Evolutionary conservation across 148 eudicot genomes (phyloP).

Genomic region (Dysphania ambrosioides): DNA sequence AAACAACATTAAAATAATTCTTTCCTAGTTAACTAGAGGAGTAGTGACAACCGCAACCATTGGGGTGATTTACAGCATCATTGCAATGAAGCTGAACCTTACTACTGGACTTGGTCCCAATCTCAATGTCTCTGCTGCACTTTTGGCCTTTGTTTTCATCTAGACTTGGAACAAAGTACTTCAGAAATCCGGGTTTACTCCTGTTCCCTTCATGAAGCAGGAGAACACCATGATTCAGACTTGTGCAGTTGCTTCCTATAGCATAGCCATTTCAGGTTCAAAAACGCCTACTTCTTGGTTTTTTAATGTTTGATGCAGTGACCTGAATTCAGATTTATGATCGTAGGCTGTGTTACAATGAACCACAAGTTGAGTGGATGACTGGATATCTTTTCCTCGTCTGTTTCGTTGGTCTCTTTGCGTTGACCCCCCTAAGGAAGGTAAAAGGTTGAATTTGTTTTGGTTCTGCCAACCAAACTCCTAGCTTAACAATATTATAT

Average conservation of each 20-base stretch:
- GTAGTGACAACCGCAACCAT: constrained; percentile 47
- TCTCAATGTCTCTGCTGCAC: constrained; percentile 78
- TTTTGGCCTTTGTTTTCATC: constrained; percentile 68
- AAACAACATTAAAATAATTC: too few species aligned
- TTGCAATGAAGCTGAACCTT: constrained; percentile 72
- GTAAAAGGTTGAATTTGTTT: constrained; percentile 18
- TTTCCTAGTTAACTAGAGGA: too few species aligned
- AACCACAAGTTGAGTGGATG: constrained; percentile 77
- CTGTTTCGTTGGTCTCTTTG: constrained; percentile 82
- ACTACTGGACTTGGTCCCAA: constrained; percentile 75
- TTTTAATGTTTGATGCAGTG: background rate
- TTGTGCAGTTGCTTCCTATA: constrained; percentile 77
- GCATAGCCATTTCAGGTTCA: constrained; percentile 73
- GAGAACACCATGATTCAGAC: constrained; percentile 93
- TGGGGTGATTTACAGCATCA: constrained; percentile 59
- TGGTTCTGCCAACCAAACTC: background rate
- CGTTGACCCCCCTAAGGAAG: constrained; percentile 79
- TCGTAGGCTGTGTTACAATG: constrained; percentile 33
- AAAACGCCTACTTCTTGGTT: background rate
- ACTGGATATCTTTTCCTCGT: constrained; percentile 61
- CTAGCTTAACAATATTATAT: background rate
- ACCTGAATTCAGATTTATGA: background rate
- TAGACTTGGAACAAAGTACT: constrained; percentile 50
- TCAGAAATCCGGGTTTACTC: constrained; percentile 39
- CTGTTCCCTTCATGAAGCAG: constrained; percentile 69